Base-by-base conservation (phyloP, 108 stramenopile species). In the Discostella pseudostelligera region DNA sequence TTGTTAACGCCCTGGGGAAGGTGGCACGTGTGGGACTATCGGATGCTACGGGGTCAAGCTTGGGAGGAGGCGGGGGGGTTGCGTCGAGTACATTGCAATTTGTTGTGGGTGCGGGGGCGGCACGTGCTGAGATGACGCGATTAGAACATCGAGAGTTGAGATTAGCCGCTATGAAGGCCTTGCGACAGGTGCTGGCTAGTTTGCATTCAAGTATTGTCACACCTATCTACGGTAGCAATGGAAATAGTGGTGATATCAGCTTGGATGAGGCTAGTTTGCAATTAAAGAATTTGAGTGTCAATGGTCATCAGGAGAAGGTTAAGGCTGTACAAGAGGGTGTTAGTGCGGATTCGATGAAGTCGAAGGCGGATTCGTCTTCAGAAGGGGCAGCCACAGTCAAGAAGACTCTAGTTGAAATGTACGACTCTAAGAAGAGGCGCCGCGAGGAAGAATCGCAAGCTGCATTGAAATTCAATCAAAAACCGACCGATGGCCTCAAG, bases 391-490 rank as follows among this genome's bases (percentile, higher is more conserved):
- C 56, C 35, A 53, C 59, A 9, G 56, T 56, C 14, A 60, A 67
- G 19, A 75, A 83, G 43, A 69, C 76, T 40, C 67, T 89, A 32
- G 93, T 99, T 10, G 85, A 97, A 55, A 87, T 92, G 56, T 96
- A 94, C 70, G 96, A 88, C 62, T 88, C 89, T 43, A 97, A 97
- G 80, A 89, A 92, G 77, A 86, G 87, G 64, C 80, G 95, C 10
- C 84, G 90, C 32, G 87, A 88, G 44, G 96, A 96, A 62, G 84
- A 95, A 29, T 73, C 93, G 4, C 88, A 96, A 59, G 94, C 90
- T 25, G 80, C 96, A 43, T 65, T 98, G 29, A 92, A 94, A 65
- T 99, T 99, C 80, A 97, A 97, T 65, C 82, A 97, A 79, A 97
- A 96, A 66, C 97, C 99, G 0, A 74, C 82, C 45, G 82, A 86